Evolutionary conservation across 208 protist species (phyloP), one percentile per base, ranked within the genome.

Genomic region (Wallacemonas rigidus): DNA sequence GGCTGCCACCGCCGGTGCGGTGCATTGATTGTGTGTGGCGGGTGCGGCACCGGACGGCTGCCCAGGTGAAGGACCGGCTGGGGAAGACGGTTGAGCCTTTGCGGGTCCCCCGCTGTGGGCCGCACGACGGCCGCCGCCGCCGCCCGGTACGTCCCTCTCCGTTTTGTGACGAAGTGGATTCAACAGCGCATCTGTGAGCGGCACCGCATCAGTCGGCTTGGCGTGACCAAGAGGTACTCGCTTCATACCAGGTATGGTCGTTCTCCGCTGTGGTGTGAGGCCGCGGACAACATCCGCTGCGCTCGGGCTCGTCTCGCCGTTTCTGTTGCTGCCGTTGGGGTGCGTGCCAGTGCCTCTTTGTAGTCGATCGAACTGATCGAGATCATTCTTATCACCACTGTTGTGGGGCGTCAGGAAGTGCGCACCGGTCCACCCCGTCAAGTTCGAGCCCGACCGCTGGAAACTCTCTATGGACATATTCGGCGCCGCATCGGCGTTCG

Each of bases 401-500:
- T 48, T 65, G 40, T 41, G 60, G 9, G 60, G 60, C 3, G 60
- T 65, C 0, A 65, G 60, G 17, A 65, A 69, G 51, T 69, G 45
- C 3, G 64, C 64, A 12, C 64, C 64, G 2, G 64, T 69, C 64
- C 64, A 69, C 7, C 64, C 64, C 4, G 64, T 69, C 64, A 69
- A 35, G 36, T 58, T 58, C 11, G 64, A 69, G 14, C 26, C 50
- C 6, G 50, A 55, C 12, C 51, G 64, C 50, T 69, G 64, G 47
- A 69, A 58, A 40, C 64, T 69, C 50, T 55, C 50, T 48, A 69
- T 69, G 64, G 64, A 69, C 36, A 69, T 35, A 17, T 44, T 63
- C 36, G 12, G 12, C 57, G 38, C 5, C 57, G 1, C 57, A 4
- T 63, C 57, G 9, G 57, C 26, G 57, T 39, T 44, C 5, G 57